Evolutionary conservation across 2,329 filamentous ascomycete genomes (phyloP).

Genomic region (Penicillium crustosum): DNA sequence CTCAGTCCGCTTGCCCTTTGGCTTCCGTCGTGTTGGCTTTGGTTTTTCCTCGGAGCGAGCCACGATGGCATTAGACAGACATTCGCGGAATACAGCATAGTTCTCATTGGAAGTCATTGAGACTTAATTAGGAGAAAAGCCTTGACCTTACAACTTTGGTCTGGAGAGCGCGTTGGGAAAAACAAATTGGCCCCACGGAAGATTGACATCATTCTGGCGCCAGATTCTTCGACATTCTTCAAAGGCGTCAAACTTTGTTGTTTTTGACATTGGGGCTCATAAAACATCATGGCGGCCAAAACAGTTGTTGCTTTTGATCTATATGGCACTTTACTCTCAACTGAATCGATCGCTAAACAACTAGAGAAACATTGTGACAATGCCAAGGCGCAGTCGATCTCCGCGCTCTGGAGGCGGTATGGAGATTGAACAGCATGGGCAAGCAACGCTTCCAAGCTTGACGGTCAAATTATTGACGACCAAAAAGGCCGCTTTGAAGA

Average conservation of each 20-base stretch:
- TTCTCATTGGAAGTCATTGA: conserved; percentile 47
- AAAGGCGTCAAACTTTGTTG: not conserved
- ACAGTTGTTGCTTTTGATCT: conserved; percentile 69
- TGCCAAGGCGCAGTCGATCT: conserved; percentile 58
- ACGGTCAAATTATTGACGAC: conserved; percentile 1
- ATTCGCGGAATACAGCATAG: conserved; percentile 71
- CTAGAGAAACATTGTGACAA: conserved; percentile 59
- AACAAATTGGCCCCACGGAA: conserved; percentile 8
- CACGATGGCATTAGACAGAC: conserved; percentile 67
- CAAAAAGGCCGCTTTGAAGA: conserved; percentile 58
- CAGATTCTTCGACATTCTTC: conserved; percentile 2
- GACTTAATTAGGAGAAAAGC: not conserved
- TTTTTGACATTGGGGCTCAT: not conserved
- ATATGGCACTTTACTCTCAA: conserved; percentile 73
- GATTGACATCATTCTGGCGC: conserved; percentile 20
- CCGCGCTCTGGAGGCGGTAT: conserved; percentile 67
- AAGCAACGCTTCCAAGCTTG: conserved; percentile 24
- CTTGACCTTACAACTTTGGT: not conserved
- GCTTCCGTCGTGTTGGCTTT: conserved; percentile 30
- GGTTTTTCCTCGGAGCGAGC: conserved; percentile 57
- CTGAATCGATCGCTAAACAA: conserved; percentile 63
- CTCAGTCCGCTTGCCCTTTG: conserved; percentile 21
- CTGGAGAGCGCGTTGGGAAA: not conserved
- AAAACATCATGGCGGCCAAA: conserved; percentile 21
- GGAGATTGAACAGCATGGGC: conserved; percentile 75